Evolutionary conservation across 2,329 filamentous ascomycete genomes (phyloP).

Genomic region (Colletotrichum truncatum): DNA sequence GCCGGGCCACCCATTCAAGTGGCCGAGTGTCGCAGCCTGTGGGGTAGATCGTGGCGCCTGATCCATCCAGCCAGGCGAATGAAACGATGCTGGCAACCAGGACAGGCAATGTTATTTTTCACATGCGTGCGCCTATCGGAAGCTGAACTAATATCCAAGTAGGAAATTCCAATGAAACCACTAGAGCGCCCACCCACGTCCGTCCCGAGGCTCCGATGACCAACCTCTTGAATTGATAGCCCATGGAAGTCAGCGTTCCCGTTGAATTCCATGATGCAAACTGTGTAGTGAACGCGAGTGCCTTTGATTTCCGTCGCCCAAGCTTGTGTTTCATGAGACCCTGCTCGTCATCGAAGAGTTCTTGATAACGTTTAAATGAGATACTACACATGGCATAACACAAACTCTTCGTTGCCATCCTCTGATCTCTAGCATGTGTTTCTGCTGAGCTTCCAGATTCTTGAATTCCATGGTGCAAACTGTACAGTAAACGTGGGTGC

Average conservation of each 20-base stretch:
- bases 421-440: constrained; percentile 38
- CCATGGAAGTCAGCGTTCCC: no score
- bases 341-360: not conserved
- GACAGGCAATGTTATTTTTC: constrained; percentile 54
- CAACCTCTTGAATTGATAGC: no score
- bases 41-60: no score
- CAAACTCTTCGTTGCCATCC: no score
- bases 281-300: constrained; percentile 46
- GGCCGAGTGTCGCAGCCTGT: no score
- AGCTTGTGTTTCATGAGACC: constrained; percentile 34
- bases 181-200: no score
- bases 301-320: constrained; percentile 39
- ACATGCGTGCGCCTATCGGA: constrained; percentile 51
- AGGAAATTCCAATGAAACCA: no score
- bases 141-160: no score
- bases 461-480: constrained; percentile 48
- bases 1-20: no score
- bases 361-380: constrained; percentile 16
- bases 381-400: no score
- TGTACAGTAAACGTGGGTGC: constrained; percentile 46
- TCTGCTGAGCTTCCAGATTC: constrained; percentile 43
- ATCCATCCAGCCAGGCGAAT: constrained; percentile 47
- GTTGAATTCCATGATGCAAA: constrained; percentile 48
- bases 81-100: constrained; percentile 54
- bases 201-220: no score